Evolutionary conservation across 2,329 filamentous ascomycete genomes (phyloP), one percentile per base, ranked within the genome.

Genomic region (Apiospora malaysiana): DNA sequence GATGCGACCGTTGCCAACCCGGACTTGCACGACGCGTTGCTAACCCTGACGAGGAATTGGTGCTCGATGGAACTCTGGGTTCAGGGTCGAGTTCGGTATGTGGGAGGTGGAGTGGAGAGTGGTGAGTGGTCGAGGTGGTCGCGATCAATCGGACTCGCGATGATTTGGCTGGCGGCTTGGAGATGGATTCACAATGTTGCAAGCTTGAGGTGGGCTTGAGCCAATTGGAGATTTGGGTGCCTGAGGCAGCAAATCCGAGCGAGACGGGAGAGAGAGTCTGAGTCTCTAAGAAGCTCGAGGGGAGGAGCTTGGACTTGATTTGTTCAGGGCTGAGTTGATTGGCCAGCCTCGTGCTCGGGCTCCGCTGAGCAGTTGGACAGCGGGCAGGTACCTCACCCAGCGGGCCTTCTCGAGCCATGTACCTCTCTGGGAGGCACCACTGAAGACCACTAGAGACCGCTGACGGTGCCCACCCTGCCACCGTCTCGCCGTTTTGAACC

Each of bases 101-200:
- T 56, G 14, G 23, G 49, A 32, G n/a, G 14, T 9, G 25, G n/a
- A 46, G 65, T 25, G n/a, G 65, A 25, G 65, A 8, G 65, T 27
- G 42, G 18, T 27, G 10, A 40, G 40, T 66, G 37, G 21, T 66
- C 32, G 59, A 42, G 32, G 59, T 66, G 42, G 42, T 21, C 42
- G 65, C 65, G 25, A 21, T 45, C 65, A 66, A 45, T 66, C 40
- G n/a, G 65, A 66, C 65, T 32, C 65, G 65, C 65, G 65, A 66
- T 66, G 65, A 25, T 66, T 66, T 66, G 65, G 63, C 63, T 66
- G 32, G 65, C 40, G 40, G 65, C 37, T 66, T 66, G 40, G 27
- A 21, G 51, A 59, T 59, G 18, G 42, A 66, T 66, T 43, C 65
- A 42, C n/a, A 46, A 66, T 66, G 65, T 66, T 66, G 65, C 65